Conservation (phyloP, 1,284 basidiomycete species). For the Cutaneotrichosporon arboriforme region DNA sequence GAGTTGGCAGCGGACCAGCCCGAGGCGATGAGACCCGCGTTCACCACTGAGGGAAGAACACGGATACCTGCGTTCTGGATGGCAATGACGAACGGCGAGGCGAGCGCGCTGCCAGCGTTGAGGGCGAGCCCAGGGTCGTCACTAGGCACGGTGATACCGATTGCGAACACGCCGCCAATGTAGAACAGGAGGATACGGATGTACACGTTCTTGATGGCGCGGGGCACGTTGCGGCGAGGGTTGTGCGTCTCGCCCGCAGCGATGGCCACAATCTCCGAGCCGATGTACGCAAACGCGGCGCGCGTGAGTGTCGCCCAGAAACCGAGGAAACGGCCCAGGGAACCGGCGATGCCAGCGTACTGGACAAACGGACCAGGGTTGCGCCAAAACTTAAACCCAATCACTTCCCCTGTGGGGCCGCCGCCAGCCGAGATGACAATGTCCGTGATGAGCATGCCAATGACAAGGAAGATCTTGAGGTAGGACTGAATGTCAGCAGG, state of each 20-base stretch:
- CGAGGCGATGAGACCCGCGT: slow-evolving; percentile 36
- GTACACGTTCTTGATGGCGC: slow-evolving; percentile 69
- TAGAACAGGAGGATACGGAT: slow-evolving; percentile 65
- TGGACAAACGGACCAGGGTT: slow-evolving; percentile 48
- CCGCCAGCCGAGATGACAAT: slow-evolving; percentile 57
- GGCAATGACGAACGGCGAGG: slow-evolving; percentile 35
- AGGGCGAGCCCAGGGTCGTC: slow-evolving; percentile 18
- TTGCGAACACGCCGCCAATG: slow-evolving; percentile 6
- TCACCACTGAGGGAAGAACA: slow-evolving; percentile 41
- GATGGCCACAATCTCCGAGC: slow-evolving; percentile 40
- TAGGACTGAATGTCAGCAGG: slow-evolving; percentile 51
- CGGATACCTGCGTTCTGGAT: slow-evolving; percentile 43
- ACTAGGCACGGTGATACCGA: slow-evolving; percentile 17
- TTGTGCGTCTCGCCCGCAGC: slow-evolving; percentile 39
- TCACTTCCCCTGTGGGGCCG: slow-evolving; percentile 40
- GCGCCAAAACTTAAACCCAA: slow-evolving; percentile 51
- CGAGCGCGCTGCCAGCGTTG: slow-evolving; percentile 14
- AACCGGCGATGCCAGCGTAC: slow-evolving; percentile 47
- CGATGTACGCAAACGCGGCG: slow-evolving; percentile 18
- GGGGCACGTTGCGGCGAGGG: slow-evolving; percentile 68
- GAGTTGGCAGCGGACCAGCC: slow-evolving; percentile 43
- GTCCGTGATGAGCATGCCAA: slow-evolving; percentile 53
- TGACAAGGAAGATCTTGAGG: slow-evolving; percentile 72
- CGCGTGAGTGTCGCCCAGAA: slow-evolving; percentile 14
- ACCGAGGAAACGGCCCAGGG: slow-evolving; percentile 26